Base-by-base conservation (phyloP, 2,329 filamentous ascomycete genomes). In the Calonectria multiphialidica region DNA sequence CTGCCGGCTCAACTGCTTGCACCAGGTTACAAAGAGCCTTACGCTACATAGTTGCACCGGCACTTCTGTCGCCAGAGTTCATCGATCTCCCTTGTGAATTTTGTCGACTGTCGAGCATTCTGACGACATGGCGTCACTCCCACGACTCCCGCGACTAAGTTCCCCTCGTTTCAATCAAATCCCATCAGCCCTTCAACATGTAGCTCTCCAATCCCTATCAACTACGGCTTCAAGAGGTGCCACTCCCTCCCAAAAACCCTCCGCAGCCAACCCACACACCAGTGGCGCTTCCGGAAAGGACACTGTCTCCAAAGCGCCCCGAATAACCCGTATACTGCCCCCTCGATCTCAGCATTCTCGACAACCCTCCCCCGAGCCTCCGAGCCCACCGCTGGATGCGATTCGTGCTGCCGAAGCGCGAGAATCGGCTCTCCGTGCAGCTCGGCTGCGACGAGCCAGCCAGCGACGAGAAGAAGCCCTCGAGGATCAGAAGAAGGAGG, bases 341-440 rank as follows among this genome's bases (percentile, higher is more conserved):
- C 45, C 69, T 42, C 47, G 63, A 33, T 18, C 28, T 21, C 37
- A 35, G 15, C n/a, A 21, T 21, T 37, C 21, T 3, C 30, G 47
- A n/a, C 28, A 45, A 45, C 23, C 33, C 33, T 25, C 61, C 16
- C 2, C 68, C 28, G 53, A 50, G 33, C 30, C 63, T 18, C 55
- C 55, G 33, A 50, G 40, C 18, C 55, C 50, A n/a, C 44, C 40
- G 5, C 50, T 70, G 13, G 72, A 74, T 1, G 76, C 77, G 13
- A 66, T 80, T 18, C 72, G 74, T 23, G 67, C 71, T 5, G 78
- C 77, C 10, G 77, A 80, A 28, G 73, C 64, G 8, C 77, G 77
- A 16, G 78, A 78, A 13, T 70, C 76, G 2, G 72, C 76, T 10
- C 72, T 80, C 1, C 75, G 77, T 12, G 75, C 75, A 13, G 80